phyloP scores from a whole-genome alignment of 495 filamentous ascomycete genomes.

The Aspergillus ellipticus region DNA sequence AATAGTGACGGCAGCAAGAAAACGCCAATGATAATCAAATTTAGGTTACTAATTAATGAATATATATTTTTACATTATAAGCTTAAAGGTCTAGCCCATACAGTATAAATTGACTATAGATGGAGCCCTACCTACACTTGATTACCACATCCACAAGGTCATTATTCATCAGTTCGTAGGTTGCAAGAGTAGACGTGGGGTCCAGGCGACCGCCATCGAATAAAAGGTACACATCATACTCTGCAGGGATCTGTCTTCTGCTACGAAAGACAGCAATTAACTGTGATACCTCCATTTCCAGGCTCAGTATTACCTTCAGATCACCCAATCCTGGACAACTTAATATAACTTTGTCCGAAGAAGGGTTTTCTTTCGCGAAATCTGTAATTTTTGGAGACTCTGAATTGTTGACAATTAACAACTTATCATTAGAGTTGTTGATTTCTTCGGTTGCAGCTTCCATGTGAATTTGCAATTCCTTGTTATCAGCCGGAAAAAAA shows the following conservation, averaged over 20 bases:
- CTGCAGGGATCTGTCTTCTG: conserved; percentile 38
- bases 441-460: conserved; percentile 66
- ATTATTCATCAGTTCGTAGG: conserved; percentile 74
- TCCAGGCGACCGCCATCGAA: conserved; percentile 81
- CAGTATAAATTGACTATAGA: no score
- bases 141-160: conserved; percentile 76
- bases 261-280: conserved; percentile 52
- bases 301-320: conserved; percentile 55
- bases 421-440: conserved; percentile 16
- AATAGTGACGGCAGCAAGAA: no score
- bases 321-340: conserved; percentile 54
- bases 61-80: no score
- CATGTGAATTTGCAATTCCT: conserved; percentile 50
- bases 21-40: no score
- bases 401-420: neutral
- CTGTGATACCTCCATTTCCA: conserved; percentile 52
- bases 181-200: conserved; percentile 54
- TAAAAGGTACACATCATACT: conserved; percentile 55
- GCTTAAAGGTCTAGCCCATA: no score
- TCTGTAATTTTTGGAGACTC: conserved; percentile 11
- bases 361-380: conserved; percentile 20
- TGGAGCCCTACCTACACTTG: no score
- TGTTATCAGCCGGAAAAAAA: conserved; percentile 22
- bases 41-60: no score
- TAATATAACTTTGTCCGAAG: conserved; percentile 51